Evolutionary conservation across 169 alveolate species (phyloP), one percentile per base, ranked within the genome.

Genomic region (Cryptosporidium andersoni): DNA sequence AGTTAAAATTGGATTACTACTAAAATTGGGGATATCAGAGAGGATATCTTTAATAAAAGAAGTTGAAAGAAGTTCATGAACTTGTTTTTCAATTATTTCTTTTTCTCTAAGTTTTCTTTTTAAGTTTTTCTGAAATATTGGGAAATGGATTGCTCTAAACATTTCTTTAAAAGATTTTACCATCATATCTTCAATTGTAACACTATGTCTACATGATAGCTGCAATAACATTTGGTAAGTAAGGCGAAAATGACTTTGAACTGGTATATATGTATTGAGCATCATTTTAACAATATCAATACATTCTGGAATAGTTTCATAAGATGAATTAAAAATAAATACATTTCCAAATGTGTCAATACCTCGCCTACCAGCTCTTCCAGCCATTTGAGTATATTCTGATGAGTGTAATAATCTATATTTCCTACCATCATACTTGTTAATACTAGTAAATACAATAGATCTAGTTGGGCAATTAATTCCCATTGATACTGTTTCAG

Each of bases 291-390:
- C 93, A 64, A 96, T 80, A 63, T 95, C 97, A 40, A 68, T 92
- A 47, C 91, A 92, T 48, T 92, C 96, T 4, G 98, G 98, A 14
- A 96, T 88, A 51, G 92, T 93, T 43, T 92, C 95, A 1, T 92
- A 89, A 55, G 98, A 94, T 1, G 91, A 88, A 52, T 89, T 64
- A 60, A 94, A 94, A 14, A 98, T 88, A 81, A 95, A 96, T 3
- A 97, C 99, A 82, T 95, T 93, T 9, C 99, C 99, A 62, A 92
- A 93, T 3, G 88, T 88, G 89, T 98, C 99, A 47, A 97, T 93
- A 11, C 99, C 99, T 89, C 99, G 94, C 80, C 99, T 94, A 16
- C 99, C 99, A 3, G 99, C 99, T 82, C 99, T 94, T 3, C 99
- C 99, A 2, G 99, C 95, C 99, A 98, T 98, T 92, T 93, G 97